These are phyloP conservation scores for Pseudogymnoascus sp. DNA, from an alignment of 2,329 filamentous ascomycete genomes.

Conservation along the genomic window DNA sequence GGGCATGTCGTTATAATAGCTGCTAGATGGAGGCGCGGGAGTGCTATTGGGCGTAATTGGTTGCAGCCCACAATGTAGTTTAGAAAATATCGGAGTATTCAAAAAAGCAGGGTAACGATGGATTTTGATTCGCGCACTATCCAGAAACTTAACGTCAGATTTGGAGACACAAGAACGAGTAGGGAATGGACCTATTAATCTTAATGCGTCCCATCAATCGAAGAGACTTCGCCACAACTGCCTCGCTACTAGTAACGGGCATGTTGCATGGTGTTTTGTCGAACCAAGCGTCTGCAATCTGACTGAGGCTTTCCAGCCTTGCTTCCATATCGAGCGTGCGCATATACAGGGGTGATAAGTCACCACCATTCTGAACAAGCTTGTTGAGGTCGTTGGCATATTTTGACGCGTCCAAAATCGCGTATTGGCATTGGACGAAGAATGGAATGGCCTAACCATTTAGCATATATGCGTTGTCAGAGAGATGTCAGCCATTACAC, in stretches of 20 bases:
- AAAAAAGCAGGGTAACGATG: conserved; percentile 45
- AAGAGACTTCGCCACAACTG: conserved; percentile 35
- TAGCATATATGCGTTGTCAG: conserved; percentile 13
- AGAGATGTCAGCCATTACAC: conserved; percentile 14
- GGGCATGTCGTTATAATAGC: background rate
- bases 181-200: conserved; percentile 35
- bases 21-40: conserved; percentile 11
- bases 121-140: conserved; percentile 42
- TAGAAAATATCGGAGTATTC: conserved; percentile 40
- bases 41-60: conserved; percentile 21
- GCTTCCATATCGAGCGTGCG: conserved; percentile 35
- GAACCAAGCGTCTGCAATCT: conserved; percentile 31
- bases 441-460: conserved; percentile 31
- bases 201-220: conserved; percentile 42
- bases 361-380: conserved; percentile 29
- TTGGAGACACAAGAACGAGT: background rate
- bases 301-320: conserved; percentile 31
- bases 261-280: conserved; percentile 28
- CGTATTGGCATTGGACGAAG: conserved; percentile 40
- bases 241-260: conserved; percentile 32
- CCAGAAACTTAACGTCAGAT: background rate
- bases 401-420: conserved; percentile 38
- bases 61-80: conserved; percentile 41
- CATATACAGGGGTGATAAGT: conserved; percentile 34
- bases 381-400: conserved; percentile 41